A percentile compares a stretch with the other conserved stretches of the same genome.
Conservation (phyloP, 2,329 filamentous ascomycete species). For the Penicillium oxalicum region DNA sequence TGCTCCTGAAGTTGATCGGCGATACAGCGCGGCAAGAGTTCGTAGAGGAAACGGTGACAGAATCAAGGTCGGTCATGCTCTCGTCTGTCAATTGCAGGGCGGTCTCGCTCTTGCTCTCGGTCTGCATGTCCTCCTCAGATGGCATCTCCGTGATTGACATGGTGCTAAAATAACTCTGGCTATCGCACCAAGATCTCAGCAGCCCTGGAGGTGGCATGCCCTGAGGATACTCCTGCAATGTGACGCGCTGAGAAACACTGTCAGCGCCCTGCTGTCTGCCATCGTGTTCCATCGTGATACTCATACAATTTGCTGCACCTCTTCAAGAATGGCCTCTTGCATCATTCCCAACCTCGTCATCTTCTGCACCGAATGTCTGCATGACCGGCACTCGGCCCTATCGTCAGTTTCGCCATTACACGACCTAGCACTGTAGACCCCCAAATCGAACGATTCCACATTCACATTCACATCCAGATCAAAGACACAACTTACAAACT, state of each 20-base stretch:
- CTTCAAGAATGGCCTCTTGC: neutral
- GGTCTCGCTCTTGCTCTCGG: neutral
- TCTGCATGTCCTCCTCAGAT: neutral
- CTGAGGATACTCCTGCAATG: neutral
- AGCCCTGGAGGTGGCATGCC: neutral
- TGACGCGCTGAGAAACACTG: neutral
- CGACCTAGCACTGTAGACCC: no score
- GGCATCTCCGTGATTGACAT: neutral
- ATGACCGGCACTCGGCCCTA: neutral
- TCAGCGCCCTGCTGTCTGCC: neutral
- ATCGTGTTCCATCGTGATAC: no score
- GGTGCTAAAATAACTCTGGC: neutral
- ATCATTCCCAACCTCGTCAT: neutral
- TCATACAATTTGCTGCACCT: constrained; percentile 1
- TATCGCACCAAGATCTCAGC: neutral
- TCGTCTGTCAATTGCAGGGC: no score
- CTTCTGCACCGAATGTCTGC: neutral
- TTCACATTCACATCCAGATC: neutral
- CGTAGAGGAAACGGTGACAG: neutral
- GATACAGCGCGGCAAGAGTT: neutral
- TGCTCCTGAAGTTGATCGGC: neutral
- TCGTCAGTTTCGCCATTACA: neutral
- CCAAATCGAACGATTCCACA: no score
- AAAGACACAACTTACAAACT: neutral
- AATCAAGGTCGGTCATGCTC: neutral